Evolutionary conservation across 106 monocot genomes (phyloP).

Genomic region (Dendrobium catenatum): DNA sequence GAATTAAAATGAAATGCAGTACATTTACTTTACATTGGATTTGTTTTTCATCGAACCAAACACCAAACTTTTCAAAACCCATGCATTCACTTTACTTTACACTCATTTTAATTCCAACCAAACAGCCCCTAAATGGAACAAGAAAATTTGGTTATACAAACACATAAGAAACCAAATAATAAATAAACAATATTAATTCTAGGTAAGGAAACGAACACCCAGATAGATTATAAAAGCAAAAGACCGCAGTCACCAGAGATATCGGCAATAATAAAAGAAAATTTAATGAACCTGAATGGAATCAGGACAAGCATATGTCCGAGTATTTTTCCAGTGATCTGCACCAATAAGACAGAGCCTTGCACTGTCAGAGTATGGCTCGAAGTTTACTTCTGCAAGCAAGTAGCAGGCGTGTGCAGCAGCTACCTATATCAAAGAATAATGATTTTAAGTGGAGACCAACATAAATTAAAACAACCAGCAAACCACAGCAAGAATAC

Average conservation of each 20-base stretch:
- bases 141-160: not conserved
- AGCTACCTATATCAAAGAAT: constrained; percentile 45
- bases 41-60: too few relatives aligned
- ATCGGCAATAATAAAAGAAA: not conserved
- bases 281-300: constrained; percentile 71
- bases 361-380: constrained; percentile 69
- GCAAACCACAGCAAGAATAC: constrained; percentile 6
- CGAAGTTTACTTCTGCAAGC: constrained; percentile 86
- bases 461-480: not conserved
- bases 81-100: too few relatives aligned
- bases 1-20: too few relatives aligned
- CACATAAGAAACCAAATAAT: not conserved
- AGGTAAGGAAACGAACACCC: not conserved
- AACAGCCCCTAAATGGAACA: not conserved
- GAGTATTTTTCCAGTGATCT: constrained; percentile 88
- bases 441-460: constrained; percentile 1
- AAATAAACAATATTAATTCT: not conserved
- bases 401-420: constrained; percentile 95
- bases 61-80: too few relatives aligned
- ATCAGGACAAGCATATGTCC: constrained; percentile 86
- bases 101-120: too few relatives aligned
- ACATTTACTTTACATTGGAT: too few relatives aligned
- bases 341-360: constrained; percentile 92
- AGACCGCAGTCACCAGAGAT: not conserved
- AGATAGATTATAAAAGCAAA: not conserved